Evolutionary conservation across 1,284 basidiomycete genomes (phyloP).

Genomic region (Sanguinoderma infundibulare): DNA sequence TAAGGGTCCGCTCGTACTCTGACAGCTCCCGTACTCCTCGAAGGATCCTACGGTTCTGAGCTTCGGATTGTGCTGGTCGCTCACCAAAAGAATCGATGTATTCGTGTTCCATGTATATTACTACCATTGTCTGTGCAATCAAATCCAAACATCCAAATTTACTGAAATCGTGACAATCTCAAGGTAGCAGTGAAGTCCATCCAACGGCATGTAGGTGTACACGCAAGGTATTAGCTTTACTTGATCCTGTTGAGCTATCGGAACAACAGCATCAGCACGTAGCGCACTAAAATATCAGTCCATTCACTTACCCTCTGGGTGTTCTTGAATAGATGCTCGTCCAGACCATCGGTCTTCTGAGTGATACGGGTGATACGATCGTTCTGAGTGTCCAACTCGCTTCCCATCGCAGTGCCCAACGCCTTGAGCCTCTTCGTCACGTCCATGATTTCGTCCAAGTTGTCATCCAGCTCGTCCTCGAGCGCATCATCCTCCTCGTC

Average conservation of each 20-base stretch:
- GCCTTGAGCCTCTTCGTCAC: slow-evolving; percentile 85
- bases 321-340: slow-evolving; percentile 66
- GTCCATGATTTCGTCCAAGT: slow-evolving; percentile 88
- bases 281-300: neutral
- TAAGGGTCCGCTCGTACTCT: slow-evolving; percentile 2
- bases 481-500: slow-evolving; percentile 95
- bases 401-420: slow-evolving; percentile 83
- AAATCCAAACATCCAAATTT: slow-evolving; percentile 10
- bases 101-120: neutral
- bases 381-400: slow-evolving; percentile 83
- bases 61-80: neutral
- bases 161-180: neutral
- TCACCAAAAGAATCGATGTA: neutral
- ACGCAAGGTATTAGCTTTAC: slow-evolving; percentile 35
- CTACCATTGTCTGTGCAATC: neutral
- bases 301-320: slow-evolving; percentile 65
- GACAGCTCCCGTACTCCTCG: neutral
- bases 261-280: slow-evolving; percentile 10
- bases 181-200: neutral
- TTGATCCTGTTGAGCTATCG: slow-evolving; percentile 73
- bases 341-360: slow-evolving; percentile 70
- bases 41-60: neutral
- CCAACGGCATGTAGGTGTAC: neutral
- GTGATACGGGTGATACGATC: slow-evolving; percentile 69
- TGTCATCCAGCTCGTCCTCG: slow-evolving; percentile 86